Evolutionary conservation across 2,329 filamentous ascomycete species (phyloP).

Genomic region (Davidsoniella eucalypti): DNA sequence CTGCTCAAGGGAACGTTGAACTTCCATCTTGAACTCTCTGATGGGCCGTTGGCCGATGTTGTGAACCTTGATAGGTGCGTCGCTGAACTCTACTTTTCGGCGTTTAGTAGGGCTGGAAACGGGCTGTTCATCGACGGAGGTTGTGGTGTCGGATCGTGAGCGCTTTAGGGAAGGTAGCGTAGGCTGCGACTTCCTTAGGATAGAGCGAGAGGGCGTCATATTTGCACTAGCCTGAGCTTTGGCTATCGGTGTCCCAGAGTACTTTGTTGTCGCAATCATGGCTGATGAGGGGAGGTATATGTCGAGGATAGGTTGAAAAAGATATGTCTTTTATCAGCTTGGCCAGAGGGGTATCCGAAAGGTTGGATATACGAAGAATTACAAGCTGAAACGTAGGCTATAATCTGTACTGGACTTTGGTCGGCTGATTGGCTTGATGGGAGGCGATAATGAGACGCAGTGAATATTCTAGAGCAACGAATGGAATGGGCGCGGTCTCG

Average conservation of each 20-base stretch:
- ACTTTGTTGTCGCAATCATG: slow-evolving; percentile 7
- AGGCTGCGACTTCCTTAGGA: slow-evolving; percentile 27
- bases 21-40: slow-evolving; percentile 38
- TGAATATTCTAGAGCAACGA: no score
- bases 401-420: no score
- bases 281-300: neutral
- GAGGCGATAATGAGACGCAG: no score
- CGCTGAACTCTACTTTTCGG: slow-evolving; percentile 41
- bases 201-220: slow-evolving; percentile 33
- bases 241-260: neutral
- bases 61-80: slow-evolving; percentile 39
- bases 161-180: slow-evolving; percentile 8
- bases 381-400: no score
- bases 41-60: slow-evolving; percentile 36
- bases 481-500: no score
- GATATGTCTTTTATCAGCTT: no score
- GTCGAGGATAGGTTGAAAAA: no score
- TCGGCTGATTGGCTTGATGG: no score
- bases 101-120: slow-evolving; percentile 33
- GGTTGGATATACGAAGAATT: no score
- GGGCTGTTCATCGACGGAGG: slow-evolving; percentile 24
- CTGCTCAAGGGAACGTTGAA: slow-evolving; percentile 37
- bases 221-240: slow-evolving; percentile 6
- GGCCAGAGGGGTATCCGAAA: no score
- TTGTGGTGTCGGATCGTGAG: slow-evolving; percentile 14